phyloP scores from a whole-genome alignment of 176 grass and related monocot genomes.

The Leersia perrieri region DNA sequence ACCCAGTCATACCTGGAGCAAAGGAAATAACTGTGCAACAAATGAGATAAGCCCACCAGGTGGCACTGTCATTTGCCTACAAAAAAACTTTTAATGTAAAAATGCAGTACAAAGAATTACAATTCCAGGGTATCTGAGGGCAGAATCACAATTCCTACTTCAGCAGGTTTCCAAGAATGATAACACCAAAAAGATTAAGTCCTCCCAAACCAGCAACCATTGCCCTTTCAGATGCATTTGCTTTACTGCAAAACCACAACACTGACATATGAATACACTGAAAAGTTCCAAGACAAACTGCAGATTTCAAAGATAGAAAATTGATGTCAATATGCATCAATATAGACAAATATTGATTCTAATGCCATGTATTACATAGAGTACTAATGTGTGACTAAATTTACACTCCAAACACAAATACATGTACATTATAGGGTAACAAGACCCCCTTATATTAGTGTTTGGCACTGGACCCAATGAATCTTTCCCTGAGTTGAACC shows the following conservation, averaged over 20 bases:
- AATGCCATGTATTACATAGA: neutral
- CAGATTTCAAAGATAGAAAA: constrained; percentile 23
- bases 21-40: constrained; percentile 72
- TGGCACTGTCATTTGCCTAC: constrained; percentile 78
- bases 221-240: constrained; percentile 71
- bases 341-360: constrained; percentile 9
- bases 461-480: neutral
- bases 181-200: constrained; percentile 92
- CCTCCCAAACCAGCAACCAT: constrained; percentile 94
- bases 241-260: constrained; percentile 69
- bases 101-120: constrained; percentile 25
- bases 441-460: neutral
- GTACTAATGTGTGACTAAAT: constrained; percentile 1
- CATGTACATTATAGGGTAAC: neutral
- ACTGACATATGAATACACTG: constrained; percentile 1
- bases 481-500: neutral
- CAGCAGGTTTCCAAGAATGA: constrained; percentile 84
- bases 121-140: constrained; percentile 11
- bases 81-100: constrained; percentile 36
- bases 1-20: constrained; percentile 67
- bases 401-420: constrained; percentile 2
- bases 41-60: constrained; percentile 79
- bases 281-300: neutral
- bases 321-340: constrained; percentile 1
- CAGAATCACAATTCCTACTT: constrained; percentile 57